Conservation (phyloP, 2,329 filamentous ascomycete species). For the Celoporthe dispersa region DNA sequence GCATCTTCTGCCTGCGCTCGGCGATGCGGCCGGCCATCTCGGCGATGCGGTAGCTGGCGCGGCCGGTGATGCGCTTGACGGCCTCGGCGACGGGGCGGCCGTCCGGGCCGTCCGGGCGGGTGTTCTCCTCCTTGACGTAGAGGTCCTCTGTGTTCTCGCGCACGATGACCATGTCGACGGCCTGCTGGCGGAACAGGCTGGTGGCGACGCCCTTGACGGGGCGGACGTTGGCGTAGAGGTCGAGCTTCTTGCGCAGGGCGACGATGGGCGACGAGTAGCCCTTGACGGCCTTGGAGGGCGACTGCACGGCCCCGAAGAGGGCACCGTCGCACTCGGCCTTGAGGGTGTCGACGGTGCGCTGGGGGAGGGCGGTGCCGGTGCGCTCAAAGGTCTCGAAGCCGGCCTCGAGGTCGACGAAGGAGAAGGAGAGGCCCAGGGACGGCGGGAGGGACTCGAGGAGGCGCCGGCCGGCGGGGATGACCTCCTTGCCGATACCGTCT, state of each 20-base stretch:
- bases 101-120: slow-evolving; percentile 70
- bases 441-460: slow-evolving; percentile 90
- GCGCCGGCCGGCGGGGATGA: slow-evolving; percentile 91
- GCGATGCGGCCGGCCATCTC: slow-evolving; percentile 96
- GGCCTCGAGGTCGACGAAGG: slow-evolving; percentile 89
- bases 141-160: slow-evolving; percentile 99
- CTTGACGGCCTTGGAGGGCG: slow-evolving; percentile 84
- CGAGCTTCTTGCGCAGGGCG: slow-evolving; percentile 90
- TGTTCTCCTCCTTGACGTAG: slow-evolving; percentile 96
- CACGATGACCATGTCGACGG: slow-evolving; percentile 91
- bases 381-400: slow-evolving; percentile 93
- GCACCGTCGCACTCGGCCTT: slow-evolving; percentile 93
- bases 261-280: slow-evolving; percentile 98
- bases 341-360: slow-evolving; percentile 87
- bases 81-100: slow-evolving; percentile 88
- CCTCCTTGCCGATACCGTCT: slow-evolving; percentile 97
- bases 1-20: slow-evolving; percentile 79
- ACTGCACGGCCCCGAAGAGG: slow-evolving; percentile 94
- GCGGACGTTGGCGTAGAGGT: slow-evolving; percentile 96
- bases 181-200: slow-evolving; percentile 59
- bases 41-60: slow-evolving; percentile 83
- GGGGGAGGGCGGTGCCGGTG: slow-evolving; percentile 85
- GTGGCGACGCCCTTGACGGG: slow-evolving; percentile 84
- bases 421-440: slow-evolving; percentile 92
- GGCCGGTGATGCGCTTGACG: slow-evolving; percentile 94